A percentile compares a stretch with the other conserved stretches of the same genome.
These are phyloP conservation scores for Eucalyptus cladocalyx DNA, from an alignment of 345 rosid species.

Conservation along the genomic window DNA sequence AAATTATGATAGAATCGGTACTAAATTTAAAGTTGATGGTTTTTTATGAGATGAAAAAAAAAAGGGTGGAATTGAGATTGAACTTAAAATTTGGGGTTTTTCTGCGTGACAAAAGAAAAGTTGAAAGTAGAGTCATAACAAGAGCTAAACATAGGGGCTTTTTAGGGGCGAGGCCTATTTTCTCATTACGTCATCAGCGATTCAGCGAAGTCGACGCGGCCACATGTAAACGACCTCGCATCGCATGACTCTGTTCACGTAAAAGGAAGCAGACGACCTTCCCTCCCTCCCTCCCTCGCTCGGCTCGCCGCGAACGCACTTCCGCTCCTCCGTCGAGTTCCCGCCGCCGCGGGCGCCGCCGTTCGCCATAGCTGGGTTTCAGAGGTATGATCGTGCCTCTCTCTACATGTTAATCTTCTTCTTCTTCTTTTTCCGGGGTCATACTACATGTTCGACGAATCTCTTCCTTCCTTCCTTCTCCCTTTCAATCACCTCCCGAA, in stretches of 20 bases:
- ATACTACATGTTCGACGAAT: no score
- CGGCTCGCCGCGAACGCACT: not conserved
- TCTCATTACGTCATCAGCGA: no score
- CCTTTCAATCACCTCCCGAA: not conserved
- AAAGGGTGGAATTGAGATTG: no score
- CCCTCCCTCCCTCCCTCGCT: not conserved
- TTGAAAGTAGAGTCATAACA: no score
- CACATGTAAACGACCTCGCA: not conserved
- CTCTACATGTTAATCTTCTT: not conserved
- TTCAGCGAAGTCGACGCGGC: not conserved
- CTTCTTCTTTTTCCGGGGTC: no score
- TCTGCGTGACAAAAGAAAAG: rapidly evolving
- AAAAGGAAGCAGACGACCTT: not conserved
- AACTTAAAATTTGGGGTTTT: no score
- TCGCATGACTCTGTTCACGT: not conserved
- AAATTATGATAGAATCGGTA: no score
- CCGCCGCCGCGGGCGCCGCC: not conserved
- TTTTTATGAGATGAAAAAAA: no score
- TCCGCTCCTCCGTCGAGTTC: not conserved
- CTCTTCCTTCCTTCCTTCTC: not conserved
- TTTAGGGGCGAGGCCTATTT: no score
- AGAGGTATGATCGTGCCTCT: not conserved
- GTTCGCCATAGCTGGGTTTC: not conserved
- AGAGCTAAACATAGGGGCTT: no score
- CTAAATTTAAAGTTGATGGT: rapidly evolving